Conservation (phyloP, 148 eudicot species). For the Vaccinium corymbosum region DNA sequence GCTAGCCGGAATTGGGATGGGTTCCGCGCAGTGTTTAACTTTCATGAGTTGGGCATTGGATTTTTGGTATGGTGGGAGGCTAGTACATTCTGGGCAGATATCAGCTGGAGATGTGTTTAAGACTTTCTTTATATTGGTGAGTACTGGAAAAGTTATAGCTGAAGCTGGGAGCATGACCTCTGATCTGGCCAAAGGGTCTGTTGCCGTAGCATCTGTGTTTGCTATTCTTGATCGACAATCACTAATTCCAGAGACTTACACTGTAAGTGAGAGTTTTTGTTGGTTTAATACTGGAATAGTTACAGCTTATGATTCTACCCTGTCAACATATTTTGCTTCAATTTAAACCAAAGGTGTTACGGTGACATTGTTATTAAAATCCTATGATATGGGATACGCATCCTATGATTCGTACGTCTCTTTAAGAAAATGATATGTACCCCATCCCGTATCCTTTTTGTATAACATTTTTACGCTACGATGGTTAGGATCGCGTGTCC, state of each 20-base stretch:
- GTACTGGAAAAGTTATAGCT: constrained; percentile 92
- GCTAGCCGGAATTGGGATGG: constrained; percentile 84
- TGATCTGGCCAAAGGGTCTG: constrained; percentile 82
- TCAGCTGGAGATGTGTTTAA: constrained; percentile 88
- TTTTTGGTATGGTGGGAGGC: constrained; percentile 86
- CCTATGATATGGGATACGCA: too few relatives aligned
- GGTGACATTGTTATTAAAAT: neutral
- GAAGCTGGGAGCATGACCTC: constrained; percentile 99
- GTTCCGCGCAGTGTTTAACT: constrained; percentile 81
- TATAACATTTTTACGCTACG: too few relatives aligned
- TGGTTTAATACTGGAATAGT: neutral
- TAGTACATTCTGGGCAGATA: constrained; percentile 66
- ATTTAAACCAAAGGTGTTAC: neutral
- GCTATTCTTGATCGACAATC: constrained; percentile 71
- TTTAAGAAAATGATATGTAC: too few relatives aligned
- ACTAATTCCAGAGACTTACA: constrained; percentile 29
- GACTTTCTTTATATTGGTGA: constrained; percentile 84
- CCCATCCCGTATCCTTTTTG: too few relatives aligned
- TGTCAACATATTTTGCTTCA: neutral
- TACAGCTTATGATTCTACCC: neutral
- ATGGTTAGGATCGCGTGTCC: too few relatives aligned
- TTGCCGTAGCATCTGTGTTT: constrained; percentile 77
- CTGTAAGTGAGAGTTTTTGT: constrained; percentile 29
- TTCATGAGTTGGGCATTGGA: constrained; percentile 95
- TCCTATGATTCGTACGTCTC: too few relatives aligned